Conservation (phyloP, 805 yeast genomes). For the Yarrowia deformans region DNA sequence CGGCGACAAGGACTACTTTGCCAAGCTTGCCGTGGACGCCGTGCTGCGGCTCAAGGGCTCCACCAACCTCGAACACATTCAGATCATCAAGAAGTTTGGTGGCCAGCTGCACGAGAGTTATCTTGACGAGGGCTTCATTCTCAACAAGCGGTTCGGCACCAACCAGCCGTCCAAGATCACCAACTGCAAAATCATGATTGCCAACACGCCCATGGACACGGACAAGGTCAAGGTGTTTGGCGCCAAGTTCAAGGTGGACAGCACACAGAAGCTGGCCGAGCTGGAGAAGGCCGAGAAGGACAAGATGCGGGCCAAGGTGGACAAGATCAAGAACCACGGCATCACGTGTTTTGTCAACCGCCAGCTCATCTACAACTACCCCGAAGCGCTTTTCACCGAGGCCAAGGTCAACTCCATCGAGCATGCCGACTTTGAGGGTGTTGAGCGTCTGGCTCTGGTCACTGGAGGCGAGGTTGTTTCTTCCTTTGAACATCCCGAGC, state of each 20-base stretch:
- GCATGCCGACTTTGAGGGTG: constrained; percentile 98
- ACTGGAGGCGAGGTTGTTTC: constrained; percentile 99
- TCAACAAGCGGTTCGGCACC: constrained; percentile 91
- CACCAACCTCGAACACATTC: constrained; percentile 89
- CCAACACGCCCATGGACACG: constrained; percentile 93
- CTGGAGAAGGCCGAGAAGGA: constrained; percentile 92
- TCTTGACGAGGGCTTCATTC: constrained; percentile 93
- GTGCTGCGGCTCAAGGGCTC: constrained; percentile 85
- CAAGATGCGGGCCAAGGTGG: constrained; percentile 90
- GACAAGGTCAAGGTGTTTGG: constrained; percentile 98
- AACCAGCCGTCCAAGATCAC: constrained; percentile 87
- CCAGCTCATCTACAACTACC: constrained; percentile 96
- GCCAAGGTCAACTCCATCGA: constrained; percentile 88
- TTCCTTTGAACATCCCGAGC: constrained; percentile 91
- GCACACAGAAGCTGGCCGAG: constrained; percentile 92
- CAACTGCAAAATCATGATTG: constrained; percentile 86
- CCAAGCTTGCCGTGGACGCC: constrained; percentile 93
- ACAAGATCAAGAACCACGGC: constrained; percentile 84
- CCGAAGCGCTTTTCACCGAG: constrained; percentile 93
- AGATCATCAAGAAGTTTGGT: constrained; percentile 90
- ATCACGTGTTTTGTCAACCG: constrained; percentile 92
- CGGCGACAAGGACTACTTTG: constrained; percentile 92
- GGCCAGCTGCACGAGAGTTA: constrained; percentile 91
- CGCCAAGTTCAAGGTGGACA: constrained; percentile 95
- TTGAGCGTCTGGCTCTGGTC: constrained; percentile 93